A percentile compares a stretch with the other conserved stretches of the same genome.
These are phyloP conservation scores for Penicillium occitanis DNA, from an alignment of 2,329 filamentous ascomycete genomes.

Conservation along the genomic window DNA sequence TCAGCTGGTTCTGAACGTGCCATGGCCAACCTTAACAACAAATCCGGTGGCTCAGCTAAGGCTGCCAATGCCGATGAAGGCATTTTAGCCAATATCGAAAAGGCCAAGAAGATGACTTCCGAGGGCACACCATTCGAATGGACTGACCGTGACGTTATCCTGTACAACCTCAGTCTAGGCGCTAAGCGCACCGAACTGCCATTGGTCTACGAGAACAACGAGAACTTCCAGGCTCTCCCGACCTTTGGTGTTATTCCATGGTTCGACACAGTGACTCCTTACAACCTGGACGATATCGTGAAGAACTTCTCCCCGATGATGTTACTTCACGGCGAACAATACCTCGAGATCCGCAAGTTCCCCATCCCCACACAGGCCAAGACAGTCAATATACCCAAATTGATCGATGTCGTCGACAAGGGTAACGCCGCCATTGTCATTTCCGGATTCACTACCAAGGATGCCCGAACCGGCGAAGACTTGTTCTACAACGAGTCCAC, in stretches of 20 bases:
- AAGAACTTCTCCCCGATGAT: constrained; percentile 98
- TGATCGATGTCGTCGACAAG: constrained; percentile 96
- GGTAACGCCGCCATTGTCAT: constrained; percentile 83
- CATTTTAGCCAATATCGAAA: constrained; percentile 72
- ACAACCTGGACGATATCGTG: constrained; percentile 76
- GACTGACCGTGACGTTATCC: constrained; percentile 81
- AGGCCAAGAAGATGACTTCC: constrained; percentile 69
- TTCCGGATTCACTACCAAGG: constrained; percentile 75
- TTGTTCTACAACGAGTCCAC: constrained; percentile 96
- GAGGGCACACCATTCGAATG: constrained; percentile 77
- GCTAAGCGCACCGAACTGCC: constrained; percentile 86
- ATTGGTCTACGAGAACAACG: constrained; percentile 84
- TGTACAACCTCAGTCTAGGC: constrained; percentile 94
- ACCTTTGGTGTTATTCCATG: constrained; percentile 97
- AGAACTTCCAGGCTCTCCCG: constrained; percentile 90
- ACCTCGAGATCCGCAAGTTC: constrained; percentile 88
- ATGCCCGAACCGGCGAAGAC: constrained; percentile 81
- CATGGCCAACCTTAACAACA: constrained; percentile 84
- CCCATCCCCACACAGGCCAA: constrained; percentile 83
- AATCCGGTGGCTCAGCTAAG: constrained; percentile 50
- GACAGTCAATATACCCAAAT: constrained; percentile 71
- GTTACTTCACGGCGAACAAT: constrained; percentile 98
- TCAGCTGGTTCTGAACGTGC: constrained; percentile 76
- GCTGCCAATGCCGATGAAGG: constrained; percentile 56
- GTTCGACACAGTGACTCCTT: constrained; percentile 80